Conservation (phyloP, 1,139 yeast species). For the Scheffersomyces segobiensis region DNA sequence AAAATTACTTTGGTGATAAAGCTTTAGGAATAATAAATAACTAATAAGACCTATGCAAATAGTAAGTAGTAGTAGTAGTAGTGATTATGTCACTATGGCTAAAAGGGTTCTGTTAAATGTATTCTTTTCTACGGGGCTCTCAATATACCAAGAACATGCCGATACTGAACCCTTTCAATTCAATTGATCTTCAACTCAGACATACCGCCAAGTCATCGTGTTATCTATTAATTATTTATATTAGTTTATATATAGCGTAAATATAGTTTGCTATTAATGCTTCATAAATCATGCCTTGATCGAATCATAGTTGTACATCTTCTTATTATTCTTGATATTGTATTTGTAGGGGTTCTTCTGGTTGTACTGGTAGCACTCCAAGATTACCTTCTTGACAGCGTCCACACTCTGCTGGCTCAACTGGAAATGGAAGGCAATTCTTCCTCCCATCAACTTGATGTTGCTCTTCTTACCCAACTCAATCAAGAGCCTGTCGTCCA, state of each 20-base stretch:
- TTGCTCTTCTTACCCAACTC: conserved; percentile 55
- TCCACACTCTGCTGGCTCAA: conserved; percentile 66
- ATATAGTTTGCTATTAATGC: background rate
- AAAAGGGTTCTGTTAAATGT: no score
- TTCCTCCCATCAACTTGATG: conserved; percentile 69
- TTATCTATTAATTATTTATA: background rate
- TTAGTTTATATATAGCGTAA: background rate
- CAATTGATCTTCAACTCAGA: background rate
- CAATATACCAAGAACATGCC: no score
- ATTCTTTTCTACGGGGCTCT: no score
- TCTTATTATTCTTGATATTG: conserved; percentile 24
- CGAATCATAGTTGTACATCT: conserved; percentile 33
- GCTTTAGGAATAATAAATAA: no score
- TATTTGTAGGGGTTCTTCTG: conserved; percentile 26
- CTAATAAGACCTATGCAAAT: no score
- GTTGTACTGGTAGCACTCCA: conserved; percentile 54
- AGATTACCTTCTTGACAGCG: conserved; percentile 57
- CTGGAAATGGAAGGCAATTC: conserved; percentile 88
- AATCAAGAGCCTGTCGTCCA: conserved; percentile 52
- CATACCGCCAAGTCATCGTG: background rate
- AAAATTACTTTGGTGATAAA: no score
- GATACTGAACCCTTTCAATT: background rate
- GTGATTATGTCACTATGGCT: no score
- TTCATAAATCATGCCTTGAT: conserved; percentile 10
- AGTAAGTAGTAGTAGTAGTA: no score